Evolutionary conservation across 805 yeast genomes (phyloP).

Genomic region (Hanseniaspora lindneri): DNA sequence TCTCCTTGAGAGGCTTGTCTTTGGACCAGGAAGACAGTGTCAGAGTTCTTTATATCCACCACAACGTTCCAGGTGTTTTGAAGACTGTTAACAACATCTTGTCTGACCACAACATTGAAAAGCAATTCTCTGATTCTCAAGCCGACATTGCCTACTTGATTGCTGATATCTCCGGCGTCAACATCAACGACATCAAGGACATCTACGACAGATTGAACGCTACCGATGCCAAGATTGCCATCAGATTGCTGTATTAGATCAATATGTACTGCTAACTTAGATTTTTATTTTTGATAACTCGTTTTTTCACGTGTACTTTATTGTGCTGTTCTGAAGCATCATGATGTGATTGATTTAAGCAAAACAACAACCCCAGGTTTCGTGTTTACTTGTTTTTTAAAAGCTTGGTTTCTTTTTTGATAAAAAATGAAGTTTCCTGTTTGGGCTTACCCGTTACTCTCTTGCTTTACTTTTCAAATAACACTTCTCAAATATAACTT

Average conservation of each 20-base stretch:
- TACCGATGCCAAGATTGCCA: slow-evolving; percentile 81
- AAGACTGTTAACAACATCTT: slow-evolving; percentile 92
- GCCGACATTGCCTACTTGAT: slow-evolving; percentile 94
- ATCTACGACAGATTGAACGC: slow-evolving; percentile 75
- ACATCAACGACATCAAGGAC: slow-evolving; percentile 66
- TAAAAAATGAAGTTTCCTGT: too few species aligned
- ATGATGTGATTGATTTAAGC: too few species aligned
- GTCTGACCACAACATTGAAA: slow-evolving; percentile 89
- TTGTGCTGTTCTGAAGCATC: too few species aligned
- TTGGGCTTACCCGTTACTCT: too few species aligned
- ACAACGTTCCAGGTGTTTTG: slow-evolving; percentile 97
- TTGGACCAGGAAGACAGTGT: slow-evolving; percentile 79
- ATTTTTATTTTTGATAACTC: too few species aligned
- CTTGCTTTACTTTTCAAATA: too few species aligned
- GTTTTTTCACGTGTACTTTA: too few species aligned
- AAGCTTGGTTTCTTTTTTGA: too few species aligned
- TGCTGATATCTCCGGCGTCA: slow-evolving; percentile 91
- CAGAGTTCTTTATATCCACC: slow-evolving; percentile 91
- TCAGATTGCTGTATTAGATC: slow-evolving; percentile 69
- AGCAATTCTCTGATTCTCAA: slow-evolving; percentile 93
- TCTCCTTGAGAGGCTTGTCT: slow-evolving; percentile 73
- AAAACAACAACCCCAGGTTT: too few species aligned
- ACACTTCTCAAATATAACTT: too few species aligned
- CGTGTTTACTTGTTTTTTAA: too few species aligned
- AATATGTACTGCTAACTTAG: too few species aligned